phyloP scores from a whole-genome alignment of 2,329 filamentous ascomycete species.

The Keithomyces neogunnii region DNA sequence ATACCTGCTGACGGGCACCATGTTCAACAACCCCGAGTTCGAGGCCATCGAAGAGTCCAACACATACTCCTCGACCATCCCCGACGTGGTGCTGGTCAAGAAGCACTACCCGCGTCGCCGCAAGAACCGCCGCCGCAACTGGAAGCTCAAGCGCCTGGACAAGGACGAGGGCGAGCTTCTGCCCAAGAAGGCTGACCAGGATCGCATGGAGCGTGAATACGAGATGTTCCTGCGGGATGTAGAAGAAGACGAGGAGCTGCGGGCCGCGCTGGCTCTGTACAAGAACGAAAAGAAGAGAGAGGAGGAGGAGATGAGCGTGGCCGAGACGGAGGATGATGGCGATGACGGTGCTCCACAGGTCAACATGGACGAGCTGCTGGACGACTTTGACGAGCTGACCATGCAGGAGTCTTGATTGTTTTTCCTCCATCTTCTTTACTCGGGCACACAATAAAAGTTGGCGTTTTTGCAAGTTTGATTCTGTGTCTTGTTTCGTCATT shows the following conservation, averaged over 20 bases:
- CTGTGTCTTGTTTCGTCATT: too few species aligned
- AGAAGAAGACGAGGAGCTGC: slow-evolving; percentile 86
- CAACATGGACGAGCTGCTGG: slow-evolving; percentile 73
- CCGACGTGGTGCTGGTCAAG: slow-evolving; percentile 93
- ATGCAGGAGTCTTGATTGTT: slow-evolving; percentile 17
- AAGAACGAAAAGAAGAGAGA: slow-evolving; percentile 53
- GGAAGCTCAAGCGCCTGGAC: slow-evolving; percentile 90
- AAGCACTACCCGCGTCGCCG: slow-evolving; percentile 85
- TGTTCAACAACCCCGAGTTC: slow-evolving; percentile 84
- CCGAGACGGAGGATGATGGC: slow-evolving; percentile 50
- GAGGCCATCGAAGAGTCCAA: slow-evolving; percentile 74
- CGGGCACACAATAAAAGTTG: neutral
- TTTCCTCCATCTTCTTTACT: neutral
- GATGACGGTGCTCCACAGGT: slow-evolving; percentile 60
- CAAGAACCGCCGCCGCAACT: slow-evolving; percentile 74
- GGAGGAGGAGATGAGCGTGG: slow-evolving; percentile 59
- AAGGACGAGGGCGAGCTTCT: slow-evolving; percentile 82
- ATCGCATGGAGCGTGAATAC: slow-evolving; percentile 84
- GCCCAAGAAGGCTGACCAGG: slow-evolving; percentile 80
- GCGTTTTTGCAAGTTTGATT: neutral
- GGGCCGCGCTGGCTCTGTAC: slow-evolving; percentile 78
- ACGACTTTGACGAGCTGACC: slow-evolving; percentile 84
- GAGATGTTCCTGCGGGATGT: slow-evolving; percentile 96
- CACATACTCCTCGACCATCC: slow-evolving; percentile 69
- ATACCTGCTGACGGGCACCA: slow-evolving; percentile 82